Conservation (phyloP, 257 asterid species). For the Ballota nigra region DNA sequence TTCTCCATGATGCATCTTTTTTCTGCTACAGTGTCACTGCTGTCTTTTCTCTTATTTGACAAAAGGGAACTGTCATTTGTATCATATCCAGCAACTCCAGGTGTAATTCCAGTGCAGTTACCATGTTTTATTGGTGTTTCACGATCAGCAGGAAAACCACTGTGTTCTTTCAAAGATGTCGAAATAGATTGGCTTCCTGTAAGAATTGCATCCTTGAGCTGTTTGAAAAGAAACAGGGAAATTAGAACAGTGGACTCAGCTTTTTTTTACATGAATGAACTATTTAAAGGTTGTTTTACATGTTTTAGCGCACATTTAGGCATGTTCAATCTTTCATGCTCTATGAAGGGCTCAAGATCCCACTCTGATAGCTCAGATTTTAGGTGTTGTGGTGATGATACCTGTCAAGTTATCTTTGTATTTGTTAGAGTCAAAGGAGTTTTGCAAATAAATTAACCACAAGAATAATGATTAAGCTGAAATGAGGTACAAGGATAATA, state of each 20-base stretch:
- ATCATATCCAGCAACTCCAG: conserved; percentile 15
- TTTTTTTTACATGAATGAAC: neutral
- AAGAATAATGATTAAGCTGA: too few species aligned
- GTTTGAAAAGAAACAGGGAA: conserved; percentile 19
- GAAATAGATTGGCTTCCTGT: conserved; percentile 39
- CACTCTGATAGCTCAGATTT: conserved; percentile 40
- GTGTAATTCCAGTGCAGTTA: conserved; percentile 19
- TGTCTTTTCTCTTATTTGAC: conserved; percentile 25
- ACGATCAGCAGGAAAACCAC: conserved; percentile 41
- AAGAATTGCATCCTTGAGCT: conserved; percentile 57
- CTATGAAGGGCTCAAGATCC: conserved; percentile 56
- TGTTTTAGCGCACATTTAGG: conserved; percentile 33
- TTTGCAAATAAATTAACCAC: too few species aligned
- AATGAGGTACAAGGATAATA: too few species aligned
- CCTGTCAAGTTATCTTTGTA: too few species aligned
- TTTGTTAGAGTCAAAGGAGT: too few species aligned
- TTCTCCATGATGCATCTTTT: conserved; percentile 22
- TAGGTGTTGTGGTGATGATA: conserved; percentile 29
- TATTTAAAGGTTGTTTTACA: conserved; percentile 26
- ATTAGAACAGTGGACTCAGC: conserved; percentile 17
- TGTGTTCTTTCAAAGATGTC: conserved; percentile 49
- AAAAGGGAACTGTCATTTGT: conserved; percentile 8
- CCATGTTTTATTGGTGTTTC: conserved; percentile 16
- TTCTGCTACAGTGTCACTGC: conserved; percentile 24
- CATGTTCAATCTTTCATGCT: conserved; percentile 41